Evolutionary conservation across 371 early-diverging fungal species (phyloP), one percentile per base, ranked within the genome.

Genomic region (Apophysomyces ossiformis): DNA sequence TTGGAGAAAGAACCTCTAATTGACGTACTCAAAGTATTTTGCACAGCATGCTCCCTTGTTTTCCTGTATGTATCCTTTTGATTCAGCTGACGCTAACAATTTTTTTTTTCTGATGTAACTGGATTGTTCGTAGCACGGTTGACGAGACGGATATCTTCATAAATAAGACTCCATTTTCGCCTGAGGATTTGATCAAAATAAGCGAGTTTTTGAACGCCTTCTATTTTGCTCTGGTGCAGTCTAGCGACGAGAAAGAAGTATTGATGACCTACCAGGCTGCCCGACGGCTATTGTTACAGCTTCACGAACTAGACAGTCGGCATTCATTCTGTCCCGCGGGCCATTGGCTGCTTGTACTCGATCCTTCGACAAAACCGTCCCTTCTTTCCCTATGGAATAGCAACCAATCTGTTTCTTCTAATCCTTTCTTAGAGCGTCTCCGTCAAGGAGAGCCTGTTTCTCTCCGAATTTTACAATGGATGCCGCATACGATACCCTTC

Each of bases 401-500:
- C n/a, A 56, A 26, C 32, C 32, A 26, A 26, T 26, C 50, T 59
- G 37, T 41, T 59, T 57, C 37, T 37, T 32, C 37, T 26, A 15
- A 37, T 64, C 58, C n/a, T 50, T 75, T 82, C 58, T 64, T 81
- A 9, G 69, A 69, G 57, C 78, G 65, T 46, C 67, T 78, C 37
- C 76, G 67, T 58, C 79, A 82, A 50, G 81, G 83, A 15, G 89
- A 90, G 63, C 75, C 74, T 21, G 70, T 87, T 3, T 86, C 87
- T 0, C 79, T 90, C 9, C 83, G 90, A 9, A 87, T 90, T 7
- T 77, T 89, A 0, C 86, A 95, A 61, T 79, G 95, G 57, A 85
- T 96, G 66, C 93, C 96, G 0, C 95, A 95, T 74, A 90, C 94
- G 0, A 87, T 95, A 8, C 90, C 95, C 0, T 95, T 96, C 68